Evolutionary conservation across 1,284 basidiomycete species (phyloP), one percentile per base, ranked within the genome.

Genomic region (Trametes polyzona): DNA sequence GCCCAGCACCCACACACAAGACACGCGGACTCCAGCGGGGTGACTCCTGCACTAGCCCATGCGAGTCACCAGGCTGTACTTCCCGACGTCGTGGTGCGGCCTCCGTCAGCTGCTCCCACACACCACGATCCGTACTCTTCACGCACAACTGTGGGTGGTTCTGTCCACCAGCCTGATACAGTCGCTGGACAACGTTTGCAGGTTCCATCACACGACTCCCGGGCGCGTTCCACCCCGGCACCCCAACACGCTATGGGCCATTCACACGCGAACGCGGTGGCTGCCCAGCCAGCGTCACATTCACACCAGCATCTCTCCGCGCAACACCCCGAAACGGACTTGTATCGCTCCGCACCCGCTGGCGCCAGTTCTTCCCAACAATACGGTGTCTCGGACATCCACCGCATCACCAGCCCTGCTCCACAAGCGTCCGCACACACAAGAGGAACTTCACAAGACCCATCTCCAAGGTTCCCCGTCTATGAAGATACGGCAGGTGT

Each of bases 41-140:
- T 24, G 39, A 30, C 30, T 30, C 23, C 47, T 27, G 36, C 49
- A 23, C 29, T 37, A n/a, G 26, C 26, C 7, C 52, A 59, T 35
- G 52, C 37, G 17, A 23, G 42, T 47, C 57, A 59, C 26, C 40
- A 30, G 35, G 24, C 35, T 16, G 35, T 52, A 2, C 52, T 59
- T 1, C 55, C 61, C 8, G 55, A 63, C 29, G 58, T 59, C 16
- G 61, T 63, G 26, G 47, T 63, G 21, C 58, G 61, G 42, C 61
- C 61, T 24, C 61, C 61, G 16, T 63, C 61, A 11, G 52, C 58
- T 43, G 52, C 56, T 12, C 53, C 58, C 10, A 49, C 48, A 10
- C 36, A 52, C 4, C 39, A 44, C 10, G 53, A 61, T 27, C 33
- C 54, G 14, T 41, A 52, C 40, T 21, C 46, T 40, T 46, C 53